Conservation (phyloP, 1,284 basidiomycete genomes). For the Apiotrichum sp. region DNA sequence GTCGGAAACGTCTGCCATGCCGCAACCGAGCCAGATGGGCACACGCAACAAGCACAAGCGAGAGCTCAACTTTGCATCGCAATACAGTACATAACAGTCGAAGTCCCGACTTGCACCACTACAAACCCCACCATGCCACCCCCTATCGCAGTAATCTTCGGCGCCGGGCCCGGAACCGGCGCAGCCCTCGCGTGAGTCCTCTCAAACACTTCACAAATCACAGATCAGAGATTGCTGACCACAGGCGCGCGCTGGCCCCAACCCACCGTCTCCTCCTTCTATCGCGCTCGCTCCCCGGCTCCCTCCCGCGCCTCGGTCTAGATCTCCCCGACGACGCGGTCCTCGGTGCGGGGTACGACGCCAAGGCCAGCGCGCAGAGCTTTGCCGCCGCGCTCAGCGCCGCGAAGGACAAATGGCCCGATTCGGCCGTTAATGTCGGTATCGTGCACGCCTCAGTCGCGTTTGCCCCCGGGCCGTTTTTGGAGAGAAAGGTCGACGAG, state of each 20-base stretch:
- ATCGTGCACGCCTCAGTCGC: conserved; percentile 34
- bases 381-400: conserved; percentile 28
- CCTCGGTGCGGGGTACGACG: conserved; percentile 28
- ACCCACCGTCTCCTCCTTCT: conserved; percentile 42
- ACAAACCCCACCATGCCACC: too few species aligned
- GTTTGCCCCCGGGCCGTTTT: conserved; percentile 30
- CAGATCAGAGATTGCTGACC: background rate
- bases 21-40: too few species aligned
- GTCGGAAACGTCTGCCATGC: too few species aligned
- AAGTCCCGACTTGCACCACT: too few species aligned
- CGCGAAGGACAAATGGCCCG: conserved; percentile 33
- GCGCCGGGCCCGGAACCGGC: conserved; percentile 38
- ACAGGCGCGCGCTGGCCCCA: conserved; percentile 28
- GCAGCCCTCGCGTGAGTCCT: conserved; percentile 24
- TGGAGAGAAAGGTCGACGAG: conserved; percentile 30
- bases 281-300: conserved; percentile 38
- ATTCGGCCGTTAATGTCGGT: conserved; percentile 33
- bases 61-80: too few species aligned
- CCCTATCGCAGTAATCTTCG: conserved; percentile 36
- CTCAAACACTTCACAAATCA: background rate
- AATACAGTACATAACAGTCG: too few species aligned
- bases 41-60: too few species aligned
- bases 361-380: conserved; percentile 13
- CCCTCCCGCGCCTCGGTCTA: conserved; percentile 26
- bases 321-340: conserved; percentile 21